Evolutionary conservation across 2,329 filamentous ascomycete genomes (phyloP), one percentile per base, ranked within the genome.

Genomic region (Septoria linicola): DNA sequence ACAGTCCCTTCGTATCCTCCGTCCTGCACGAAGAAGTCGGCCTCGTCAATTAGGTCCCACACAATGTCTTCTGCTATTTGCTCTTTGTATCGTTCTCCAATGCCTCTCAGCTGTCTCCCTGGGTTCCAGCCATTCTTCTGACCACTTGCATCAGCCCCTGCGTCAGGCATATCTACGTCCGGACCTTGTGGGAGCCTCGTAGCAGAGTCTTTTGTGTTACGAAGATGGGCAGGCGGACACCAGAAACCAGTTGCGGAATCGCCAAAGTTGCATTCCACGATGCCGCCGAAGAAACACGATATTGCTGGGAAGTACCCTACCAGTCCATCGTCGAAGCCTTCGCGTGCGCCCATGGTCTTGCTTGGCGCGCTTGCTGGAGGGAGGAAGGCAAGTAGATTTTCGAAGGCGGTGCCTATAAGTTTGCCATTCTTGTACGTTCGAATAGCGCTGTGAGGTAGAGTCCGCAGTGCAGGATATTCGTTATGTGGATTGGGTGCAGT

Each of bases 291-390:
- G 72, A 96, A 97, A 17, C 93, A 87, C 62, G 90, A 93, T 16
- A 99, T 83, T 17, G 91, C 89, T 1, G 93, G 93, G 66, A 95
- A 96, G 72, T 99, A 99, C 8, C 93, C 95, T 1, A 96, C 80
- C 79, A 93, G 88, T 30, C 92, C 93, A 65, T 99, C 93, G 66
- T 99, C 93, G 55, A 95, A 83, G 21, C 89, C 89, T 55, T 93
- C 87, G 42, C 93, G 79, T 14, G 88, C 89, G 10, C 88, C 60
- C 35, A 86, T 79, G 58, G 87, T 83, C 4, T 80, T 74, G 53
- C 83, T 80, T 3, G 87, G 85, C 54, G 83, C 84, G 4, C 89
- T 95, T 0, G 93, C 91, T 0, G 91, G 92, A 0, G 93, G 93
- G 1, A 99, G 76, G 71, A 99, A 99, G 2, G 90, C 85, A 20